A percentile compares a stretch with the other conserved stretches of the same genome.
Evolutionary conservation across 345 rosid species (phyloP).

Genomic region (Pelargonium nanum): DNA sequence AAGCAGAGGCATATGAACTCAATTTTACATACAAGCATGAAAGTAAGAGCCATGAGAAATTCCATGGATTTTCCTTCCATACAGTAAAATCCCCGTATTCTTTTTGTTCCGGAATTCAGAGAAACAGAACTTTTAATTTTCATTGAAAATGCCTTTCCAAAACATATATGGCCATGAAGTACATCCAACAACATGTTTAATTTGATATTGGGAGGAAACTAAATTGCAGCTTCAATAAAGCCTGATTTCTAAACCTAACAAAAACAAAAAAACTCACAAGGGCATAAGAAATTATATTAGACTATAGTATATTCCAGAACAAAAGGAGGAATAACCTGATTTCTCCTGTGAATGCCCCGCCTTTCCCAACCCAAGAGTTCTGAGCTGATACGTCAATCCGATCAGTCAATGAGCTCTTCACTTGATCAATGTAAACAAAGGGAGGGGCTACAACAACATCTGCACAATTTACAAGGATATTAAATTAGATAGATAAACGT

Average conservation of each 20-base stretch:
- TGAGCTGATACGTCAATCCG: conserved; percentile 82
- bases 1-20: too few relatives aligned
- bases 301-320: background rate
- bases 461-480: conserved; percentile 21
- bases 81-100: too few relatives aligned
- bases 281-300: too few relatives aligned
- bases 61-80: too few relatives aligned
- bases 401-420: conserved; percentile 53
- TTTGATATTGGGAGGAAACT: background rate
- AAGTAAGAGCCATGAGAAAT: too few relatives aligned
- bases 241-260: too few relatives aligned
- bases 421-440: conserved; percentile 78
- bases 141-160: background rate
- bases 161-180: background rate
- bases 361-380: conserved; percentile 93
- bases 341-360: conserved; percentile 99
- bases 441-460: conserved; percentile 99
- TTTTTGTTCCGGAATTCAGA: too few relatives aligned
- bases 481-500: background rate
- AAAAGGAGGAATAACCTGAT: conserved; percentile 50
- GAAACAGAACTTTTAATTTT: too few relatives aligned
- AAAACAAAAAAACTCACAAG: too few relatives aligned
- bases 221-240: background rate
- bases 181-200: background rate
- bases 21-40: too few relatives aligned